Conservation (phyloP, 1,139 yeast genomes). For the Yamadazyma blattariae region DNA sequence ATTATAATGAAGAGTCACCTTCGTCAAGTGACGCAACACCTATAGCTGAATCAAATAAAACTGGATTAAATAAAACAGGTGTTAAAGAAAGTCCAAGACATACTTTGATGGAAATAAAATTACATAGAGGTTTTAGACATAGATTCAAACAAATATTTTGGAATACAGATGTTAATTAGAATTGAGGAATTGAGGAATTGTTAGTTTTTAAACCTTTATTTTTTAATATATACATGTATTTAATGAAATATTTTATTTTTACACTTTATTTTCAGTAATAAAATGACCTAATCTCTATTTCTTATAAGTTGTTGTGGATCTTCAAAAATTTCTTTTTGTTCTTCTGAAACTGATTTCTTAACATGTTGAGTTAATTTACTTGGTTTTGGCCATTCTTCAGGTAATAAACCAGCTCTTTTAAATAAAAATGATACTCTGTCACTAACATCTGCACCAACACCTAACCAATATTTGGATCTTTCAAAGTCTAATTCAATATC, state of each 20-base stretch:
- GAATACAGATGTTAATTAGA: not conserved
- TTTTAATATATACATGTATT: conserved; percentile 4
- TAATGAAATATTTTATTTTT: too few relatives aligned
- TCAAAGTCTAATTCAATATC: conserved; percentile 82
- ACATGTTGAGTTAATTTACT: conserved; percentile 34
- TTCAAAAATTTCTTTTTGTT: conserved; percentile 27
- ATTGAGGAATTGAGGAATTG: not conserved
- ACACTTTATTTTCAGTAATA: not conserved
- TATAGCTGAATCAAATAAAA: not conserved
- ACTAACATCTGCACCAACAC: conserved; percentile 97
- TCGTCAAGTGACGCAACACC: not conserved
- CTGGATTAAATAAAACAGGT: too few relatives aligned
- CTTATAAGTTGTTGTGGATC: conserved; percentile 34
- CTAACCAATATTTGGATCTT: conserved; percentile 95
- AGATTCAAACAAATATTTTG: conserved; percentile 3
- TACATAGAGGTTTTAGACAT: conserved; percentile 5
- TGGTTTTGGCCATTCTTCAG: conserved; percentile 68
- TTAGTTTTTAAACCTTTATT: too few relatives aligned
- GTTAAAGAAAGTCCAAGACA: too few relatives aligned
- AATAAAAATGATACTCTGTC: conserved; percentile 76
- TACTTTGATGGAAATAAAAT: not conserved
- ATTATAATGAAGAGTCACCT: not conserved
- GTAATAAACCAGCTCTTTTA: conserved; percentile 75
- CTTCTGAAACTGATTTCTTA: conserved; percentile 26
- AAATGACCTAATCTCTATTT: conserved; percentile 22